Percentiles rank a stretch among this genome's conserved stretches.
Conservation (phyloP, 106 monocot genomes). For the Gastrodia elata region DNA sequence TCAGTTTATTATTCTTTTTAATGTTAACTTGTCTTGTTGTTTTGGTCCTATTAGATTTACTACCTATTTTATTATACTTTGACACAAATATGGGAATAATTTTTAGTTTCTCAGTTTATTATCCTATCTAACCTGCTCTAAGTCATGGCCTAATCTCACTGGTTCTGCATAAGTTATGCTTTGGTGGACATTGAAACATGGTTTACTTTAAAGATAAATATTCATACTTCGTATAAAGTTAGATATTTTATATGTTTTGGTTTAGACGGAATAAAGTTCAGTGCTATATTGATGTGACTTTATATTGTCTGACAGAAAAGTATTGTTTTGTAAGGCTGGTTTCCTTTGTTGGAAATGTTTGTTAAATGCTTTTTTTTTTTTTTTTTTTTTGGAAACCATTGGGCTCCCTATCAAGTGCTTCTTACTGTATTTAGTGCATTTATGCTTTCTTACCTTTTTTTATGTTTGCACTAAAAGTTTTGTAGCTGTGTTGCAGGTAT, state of each 20-base stretch:
- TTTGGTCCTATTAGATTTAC: too few relatives aligned
- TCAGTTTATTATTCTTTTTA: too few relatives aligned
- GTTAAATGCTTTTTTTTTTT: slow-evolving; percentile 1
- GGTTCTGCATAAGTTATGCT: not conserved
- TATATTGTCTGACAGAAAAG: not conserved
- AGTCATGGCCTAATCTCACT: not conserved
- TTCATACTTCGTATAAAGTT: not conserved
- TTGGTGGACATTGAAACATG: not conserved
- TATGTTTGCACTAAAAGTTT: not conserved
- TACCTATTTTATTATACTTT: too few relatives aligned
- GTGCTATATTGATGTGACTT: not conserved
- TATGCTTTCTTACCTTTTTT: not conserved
- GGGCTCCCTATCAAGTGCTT: not conserved
- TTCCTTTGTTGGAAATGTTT: not conserved
- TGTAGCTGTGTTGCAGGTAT: slow-evolving; percentile 38
- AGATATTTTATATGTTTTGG: not conserved
- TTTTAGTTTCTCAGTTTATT: not conserved
- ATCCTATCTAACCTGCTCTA: not conserved
- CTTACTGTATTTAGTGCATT: not conserved
- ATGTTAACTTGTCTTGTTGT: too few relatives aligned
- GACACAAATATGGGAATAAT: too few relatives aligned
- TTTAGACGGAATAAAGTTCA: not conserved
- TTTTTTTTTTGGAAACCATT: not conserved
- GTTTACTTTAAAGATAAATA: not conserved
- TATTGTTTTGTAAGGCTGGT: not conserved